Evolutionary conservation across 208 protist species (phyloP), one percentile per base, ranked within the genome.

Genomic region (Leishmania gerbilli): DNA sequence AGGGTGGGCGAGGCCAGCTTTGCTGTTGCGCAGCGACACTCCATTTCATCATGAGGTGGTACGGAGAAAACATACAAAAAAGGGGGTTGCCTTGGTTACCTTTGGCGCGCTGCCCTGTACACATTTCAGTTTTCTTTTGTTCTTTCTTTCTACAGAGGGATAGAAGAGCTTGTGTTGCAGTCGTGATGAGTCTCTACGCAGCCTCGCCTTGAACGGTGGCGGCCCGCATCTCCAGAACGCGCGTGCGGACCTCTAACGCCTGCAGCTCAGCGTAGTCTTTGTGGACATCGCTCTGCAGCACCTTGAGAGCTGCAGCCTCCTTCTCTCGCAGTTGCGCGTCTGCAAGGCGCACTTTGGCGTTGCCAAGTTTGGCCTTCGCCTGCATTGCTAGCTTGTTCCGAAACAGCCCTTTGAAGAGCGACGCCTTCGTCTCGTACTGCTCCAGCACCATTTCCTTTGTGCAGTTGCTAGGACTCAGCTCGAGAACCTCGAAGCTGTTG

Each of bases 401-500:
- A 79, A 96, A 93, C 24, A 92, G 80, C 21, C 87, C 84, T 68
- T 89, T 89, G 71, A 98, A 89, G n/a, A 91, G 80, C 2, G 77
- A 76, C 19, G 85, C 87, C 71, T 96, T 96, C n/a, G 78, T 71
- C 45, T 95, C 88, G 74, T 95, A 95, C 31, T 88, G 85, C 58
- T 82, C 80, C 49, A 92, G 49, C 6, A 96, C 87, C 49, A 69
- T 69, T 53, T 93, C 89, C 47, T 82, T 87, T 27, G 82, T 88
- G 79, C 81, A 90, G 34, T 89, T 87, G 24, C 77, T 74, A 3
- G 92, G 88, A 34, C 53, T 90, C 11, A 98, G 42, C 71, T 93
- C 87, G 37, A 98, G 87, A 34, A 94, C 88, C 60, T 96, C 91
- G 78, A 96, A 98, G 8, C 91, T 84, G 82, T 91, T 95, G 34